Conservation (phyloP, 768 basidiomycete genomes). For the Suillus sp. region DNA sequence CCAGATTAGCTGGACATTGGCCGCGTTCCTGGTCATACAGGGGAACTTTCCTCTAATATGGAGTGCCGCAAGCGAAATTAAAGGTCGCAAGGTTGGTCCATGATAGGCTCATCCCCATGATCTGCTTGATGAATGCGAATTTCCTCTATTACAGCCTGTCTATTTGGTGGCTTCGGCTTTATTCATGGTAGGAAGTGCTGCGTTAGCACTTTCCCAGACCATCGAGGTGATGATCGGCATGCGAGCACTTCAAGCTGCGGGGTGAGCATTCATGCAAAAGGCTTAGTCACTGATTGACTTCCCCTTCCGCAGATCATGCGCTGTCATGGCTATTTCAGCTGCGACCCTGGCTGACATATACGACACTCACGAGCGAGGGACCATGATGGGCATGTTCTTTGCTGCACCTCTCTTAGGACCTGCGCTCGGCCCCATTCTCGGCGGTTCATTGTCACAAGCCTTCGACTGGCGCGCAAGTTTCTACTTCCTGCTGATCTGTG, state of each 20-base stretch:
- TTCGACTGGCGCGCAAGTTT: slow-evolving; percentile 82
- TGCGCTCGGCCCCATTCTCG: slow-evolving; percentile 70
- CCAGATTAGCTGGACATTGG: slow-evolving; percentile 67
- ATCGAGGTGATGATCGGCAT: slow-evolving; percentile 65
- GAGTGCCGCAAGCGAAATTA: slow-evolving; percentile 72
- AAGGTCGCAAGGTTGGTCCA: slow-evolving; percentile 42
- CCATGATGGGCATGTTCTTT: slow-evolving; percentile 81
- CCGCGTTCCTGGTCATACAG: slow-evolving; percentile 72
- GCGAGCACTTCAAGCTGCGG: slow-evolving; percentile 64
- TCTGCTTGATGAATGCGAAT: neutral
- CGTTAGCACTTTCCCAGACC: slow-evolving; percentile 55
- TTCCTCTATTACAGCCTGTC: slow-evolving; percentile 42
- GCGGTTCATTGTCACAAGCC: slow-evolving; percentile 64
- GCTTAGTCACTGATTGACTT: slow-evolving; percentile 13
- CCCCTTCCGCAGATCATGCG: slow-evolving; percentile 50
- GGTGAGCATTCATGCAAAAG: slow-evolving; percentile 39
- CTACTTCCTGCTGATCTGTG: slow-evolving; percentile 76
- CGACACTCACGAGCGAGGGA: slow-evolving; percentile 72
- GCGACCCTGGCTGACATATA: slow-evolving; percentile 80
- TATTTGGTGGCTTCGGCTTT: slow-evolving; percentile 55
- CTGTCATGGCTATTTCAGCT: slow-evolving; percentile 71
- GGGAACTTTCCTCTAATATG: slow-evolving; percentile 68
- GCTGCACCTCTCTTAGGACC: slow-evolving; percentile 80
- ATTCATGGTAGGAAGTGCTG: slow-evolving; percentile 57
- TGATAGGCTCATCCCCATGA: no score